Base-by-base conservation (phyloP, 768 basidiomycete species). In the Crucibulum laeve region DNA sequence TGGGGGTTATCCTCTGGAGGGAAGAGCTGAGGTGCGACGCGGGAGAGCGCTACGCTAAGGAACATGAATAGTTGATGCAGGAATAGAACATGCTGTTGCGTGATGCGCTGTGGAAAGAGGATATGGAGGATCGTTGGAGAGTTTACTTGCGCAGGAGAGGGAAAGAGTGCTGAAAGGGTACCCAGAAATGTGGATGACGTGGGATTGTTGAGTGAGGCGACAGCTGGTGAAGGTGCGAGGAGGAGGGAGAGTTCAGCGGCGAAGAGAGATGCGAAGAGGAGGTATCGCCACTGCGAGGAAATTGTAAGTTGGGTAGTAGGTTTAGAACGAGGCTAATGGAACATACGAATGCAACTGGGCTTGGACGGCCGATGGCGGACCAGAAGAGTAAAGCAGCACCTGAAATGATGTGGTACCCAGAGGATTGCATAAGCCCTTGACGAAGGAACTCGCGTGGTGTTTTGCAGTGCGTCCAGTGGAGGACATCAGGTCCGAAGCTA, bases 31-130 rank as follows among this genome's bases (percentile, higher is more conserved):
- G 90, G 90, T 0, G 77, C 77, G 4, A 92, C 79, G 15, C 83
- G 71, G 13, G 76, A 78, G 7, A 91, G 71, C 0, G 87, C 88
- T 28, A 90, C 73, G 23, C 79, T 86, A 44, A 84, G 54, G 58
- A 87, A 82, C 53, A 89, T 63, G 61, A 88, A 91, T 21, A 87
- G 56, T 49, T 89, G 82, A 53, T 88, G 90, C 28, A 92, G 68
- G 60, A 91, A 77, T 26, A 77, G 64, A 47, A 89, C 74, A 61
- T 92, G 86, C 55, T 93, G 89, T 58, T 82, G 85, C 1, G 78
- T 73, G 1, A 86, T 76, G 10, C 87, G 76, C 4, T 68, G 64
- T 0, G 87, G 88, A 63, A 87, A 84, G 23, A 80, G 25, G 21
- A 50, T 59, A 45, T 61, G 50, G 18, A 59, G 48, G 32, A 56